A percentile compares a stretch with the other conserved stretches of the same genome.
These are phyloP conservation scores for Globisporangium viniferum DNA, from an alignment of 352 stramenopile species.

Conservation along the genomic window DNA sequence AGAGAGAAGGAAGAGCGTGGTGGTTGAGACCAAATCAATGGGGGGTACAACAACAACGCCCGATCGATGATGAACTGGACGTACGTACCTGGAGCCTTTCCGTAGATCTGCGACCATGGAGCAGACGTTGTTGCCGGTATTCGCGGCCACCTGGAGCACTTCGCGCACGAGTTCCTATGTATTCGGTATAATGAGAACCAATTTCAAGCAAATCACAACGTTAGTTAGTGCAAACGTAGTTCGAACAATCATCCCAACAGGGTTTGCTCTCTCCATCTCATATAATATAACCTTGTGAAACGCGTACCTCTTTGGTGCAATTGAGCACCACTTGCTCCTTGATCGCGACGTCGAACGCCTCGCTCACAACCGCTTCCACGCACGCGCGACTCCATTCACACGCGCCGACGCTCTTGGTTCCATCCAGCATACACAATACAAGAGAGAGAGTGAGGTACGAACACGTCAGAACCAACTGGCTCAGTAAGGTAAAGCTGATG, in stretches of 20 bases:
- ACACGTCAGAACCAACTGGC: not conserved
- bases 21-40: not conserved
- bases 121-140: slow-evolving; percentile 61
- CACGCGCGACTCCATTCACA: slow-evolving; percentile 41
- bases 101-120: slow-evolving; percentile 77
- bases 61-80: not conserved
- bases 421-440: not conserved
- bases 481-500: too few species aligned
- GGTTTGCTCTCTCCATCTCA: not conserved
- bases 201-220: not conserved
- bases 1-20: too few species aligned
- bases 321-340: slow-evolving; percentile 42
- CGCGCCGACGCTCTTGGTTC: slow-evolving; percentile 38
- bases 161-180: slow-evolving; percentile 52
- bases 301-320: slow-evolving; percentile 32
- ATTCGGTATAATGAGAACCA: not conserved
- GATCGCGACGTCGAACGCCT: slow-evolving; percentile 47
- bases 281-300: not conserved
- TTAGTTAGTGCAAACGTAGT: not conserved
- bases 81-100: slow-evolving; percentile 38
- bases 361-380: slow-evolving; percentile 53
- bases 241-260: not conserved
- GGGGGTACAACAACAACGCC: not conserved
- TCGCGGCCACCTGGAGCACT: slow-evolving; percentile 46
- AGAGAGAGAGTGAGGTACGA: too few species aligned